These are phyloP conservation scores for Acanthamoeba quina DNA, from an alignment of 208 protist genomes.

Conservation along the genomic window DNA sequence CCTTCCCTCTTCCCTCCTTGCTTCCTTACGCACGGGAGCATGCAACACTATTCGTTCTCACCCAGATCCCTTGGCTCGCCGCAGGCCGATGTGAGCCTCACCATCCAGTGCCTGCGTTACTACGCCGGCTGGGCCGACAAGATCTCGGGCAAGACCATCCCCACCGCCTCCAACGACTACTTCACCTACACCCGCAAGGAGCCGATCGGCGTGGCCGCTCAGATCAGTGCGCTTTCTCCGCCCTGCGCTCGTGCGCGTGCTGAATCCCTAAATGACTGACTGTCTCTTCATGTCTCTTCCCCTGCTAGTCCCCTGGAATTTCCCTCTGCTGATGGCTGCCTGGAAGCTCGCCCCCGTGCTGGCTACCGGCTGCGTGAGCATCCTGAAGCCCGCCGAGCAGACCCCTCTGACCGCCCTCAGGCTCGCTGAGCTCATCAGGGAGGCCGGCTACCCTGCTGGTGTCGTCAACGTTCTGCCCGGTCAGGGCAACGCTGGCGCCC, in stretches of 20 bases:
- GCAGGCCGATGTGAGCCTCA: constrained; percentile 87
- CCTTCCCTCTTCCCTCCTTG: background rate
- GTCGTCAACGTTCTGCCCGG: constrained; percentile 93
- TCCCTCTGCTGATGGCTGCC: constrained; percentile 92
- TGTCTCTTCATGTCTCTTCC: background rate
- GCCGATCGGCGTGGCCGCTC: constrained; percentile 92
- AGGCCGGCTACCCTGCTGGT: constrained; percentile 93
- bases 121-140: constrained; percentile 95
- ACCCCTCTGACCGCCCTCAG: constrained; percentile 93
- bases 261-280: background rate
- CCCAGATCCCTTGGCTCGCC: background rate
- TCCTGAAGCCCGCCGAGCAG: constrained; percentile 94
- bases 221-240: constrained; percentile 79
- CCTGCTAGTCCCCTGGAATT: constrained; percentile 92
- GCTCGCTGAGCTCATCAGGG: constrained; percentile 89
- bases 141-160: constrained; percentile 91
- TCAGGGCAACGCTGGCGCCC: constrained; percentile 89
- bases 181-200: constrained; percentile 90
- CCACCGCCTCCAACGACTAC: constrained; percentile 82
- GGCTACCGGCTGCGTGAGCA: constrained; percentile 91
- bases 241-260: background rate
- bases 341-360: constrained; percentile 94
- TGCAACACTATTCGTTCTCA: background rate
- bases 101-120: constrained; percentile 90
- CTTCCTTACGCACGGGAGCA: background rate